Conservation (phyloP, 192 early-diverging fungal species). For the Piromyces finnis region DNA sequence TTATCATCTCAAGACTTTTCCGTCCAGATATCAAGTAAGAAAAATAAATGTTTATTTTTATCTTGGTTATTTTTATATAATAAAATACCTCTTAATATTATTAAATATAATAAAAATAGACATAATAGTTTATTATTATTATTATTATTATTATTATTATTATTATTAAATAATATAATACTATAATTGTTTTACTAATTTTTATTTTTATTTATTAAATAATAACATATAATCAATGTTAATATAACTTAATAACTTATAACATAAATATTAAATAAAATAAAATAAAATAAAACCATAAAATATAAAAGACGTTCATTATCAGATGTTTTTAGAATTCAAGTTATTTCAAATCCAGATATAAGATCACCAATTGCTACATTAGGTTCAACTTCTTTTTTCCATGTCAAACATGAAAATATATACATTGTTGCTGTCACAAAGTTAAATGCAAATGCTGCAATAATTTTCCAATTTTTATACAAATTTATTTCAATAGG, state of each 20-base stretch:
- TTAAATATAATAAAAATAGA: too few species aligned
- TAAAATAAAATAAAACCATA: background rate
- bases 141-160: too few species aligned
- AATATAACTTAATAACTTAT: too few species aligned
- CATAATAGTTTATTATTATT: too few species aligned
- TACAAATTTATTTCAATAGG: constrained; percentile 55
- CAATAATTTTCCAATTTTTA: constrained; percentile 65
- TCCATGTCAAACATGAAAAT: constrained; percentile 94
- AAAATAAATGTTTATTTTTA: background rate
- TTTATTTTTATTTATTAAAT: too few species aligned
- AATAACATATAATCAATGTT: too few species aligned
- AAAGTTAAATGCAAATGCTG: constrained; percentile 60
- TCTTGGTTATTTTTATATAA: too few species aligned
- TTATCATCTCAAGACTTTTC: constrained; percentile 88
- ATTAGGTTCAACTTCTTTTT: constrained; percentile 78
- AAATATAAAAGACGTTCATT: constrained; percentile 66
- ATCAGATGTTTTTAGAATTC: constrained; percentile 91
- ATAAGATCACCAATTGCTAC: constrained; percentile 72
- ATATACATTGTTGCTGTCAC: constrained; percentile 73
- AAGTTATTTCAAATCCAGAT: constrained; percentile 80
- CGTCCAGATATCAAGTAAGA: constrained; percentile 83
- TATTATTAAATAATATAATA: too few species aligned
- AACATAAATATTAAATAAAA: background rate
- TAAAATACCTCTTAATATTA: too few species aligned
- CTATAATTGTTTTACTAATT: too few species aligned